These are phyloP conservation scores for Endothia cerciana DNA, from an alignment of 2,329 filamentous ascomycete genomes.

Conservation along the genomic window DNA sequence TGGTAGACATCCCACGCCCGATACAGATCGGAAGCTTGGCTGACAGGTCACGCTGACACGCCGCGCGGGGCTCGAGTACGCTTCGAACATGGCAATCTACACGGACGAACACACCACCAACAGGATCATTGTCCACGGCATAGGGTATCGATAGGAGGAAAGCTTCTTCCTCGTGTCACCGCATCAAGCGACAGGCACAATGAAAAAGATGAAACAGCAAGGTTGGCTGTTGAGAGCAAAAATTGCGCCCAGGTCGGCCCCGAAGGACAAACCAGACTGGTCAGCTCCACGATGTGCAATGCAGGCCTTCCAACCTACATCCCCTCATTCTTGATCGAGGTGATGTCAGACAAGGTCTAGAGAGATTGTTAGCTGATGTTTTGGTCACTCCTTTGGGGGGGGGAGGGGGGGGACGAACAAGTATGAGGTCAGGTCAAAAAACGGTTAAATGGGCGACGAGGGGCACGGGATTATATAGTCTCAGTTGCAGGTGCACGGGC, in stretches of 20 bases:
- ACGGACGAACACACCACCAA: neutral
- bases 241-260: conserved; percentile 13
- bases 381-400: neutral
- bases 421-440: neutral
- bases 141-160: too few species aligned
- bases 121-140: too few species aligned
- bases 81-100: neutral
- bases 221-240: conserved; percentile 11
- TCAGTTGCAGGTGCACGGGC: neutral
- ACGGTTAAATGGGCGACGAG: neutral
- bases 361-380: neutral
- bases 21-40: too few species aligned
- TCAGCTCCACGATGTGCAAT: conserved; percentile 22
- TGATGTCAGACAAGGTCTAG: neutral
- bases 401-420: neutral
- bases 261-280: conserved; percentile 18
- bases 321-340: conserved; percentile 16
- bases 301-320: conserved; percentile 23
- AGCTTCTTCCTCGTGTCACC: conserved; percentile 22
- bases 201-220: conserved; percentile 9
- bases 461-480: conserved; percentile 5
- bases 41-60: too few species aligned
- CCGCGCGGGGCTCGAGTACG: neutral
- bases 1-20: too few species aligned
- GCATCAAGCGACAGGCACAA: conserved; percentile 17